Percentiles rank a stretch among this genome's conserved stretches.
Evolutionary conservation across 2,329 filamentous ascomycete species (phyloP).

Genomic region (Penicillium sp.): DNA sequence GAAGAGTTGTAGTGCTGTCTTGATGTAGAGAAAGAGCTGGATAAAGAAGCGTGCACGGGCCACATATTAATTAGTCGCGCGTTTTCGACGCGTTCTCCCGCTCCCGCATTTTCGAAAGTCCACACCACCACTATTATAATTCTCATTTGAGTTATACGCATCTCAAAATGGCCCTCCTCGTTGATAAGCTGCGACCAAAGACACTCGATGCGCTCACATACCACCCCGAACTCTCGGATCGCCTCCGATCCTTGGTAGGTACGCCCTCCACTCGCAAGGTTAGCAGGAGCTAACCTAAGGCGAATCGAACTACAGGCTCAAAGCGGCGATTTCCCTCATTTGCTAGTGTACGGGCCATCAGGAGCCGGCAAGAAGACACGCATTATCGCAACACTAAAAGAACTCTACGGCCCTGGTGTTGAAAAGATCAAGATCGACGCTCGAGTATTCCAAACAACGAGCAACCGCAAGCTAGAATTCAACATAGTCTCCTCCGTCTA

Average conservation of each 20-base stretch:
- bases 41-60: conserved; percentile 32
- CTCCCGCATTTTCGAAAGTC: conserved; percentile 17
- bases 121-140: background rate
- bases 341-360: conserved; percentile 94
- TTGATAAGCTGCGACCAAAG: conserved; percentile 61
- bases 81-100: conserved; percentile 36
- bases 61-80: conserved; percentile 41
- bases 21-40: background rate
- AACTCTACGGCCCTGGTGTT: conserved; percentile 92
- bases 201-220: conserved; percentile 68
- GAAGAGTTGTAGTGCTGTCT: too few species aligned
- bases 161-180: conserved; percentile 60
- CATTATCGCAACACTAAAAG: conserved; percentile 91
- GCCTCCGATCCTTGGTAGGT: conserved; percentile 77
- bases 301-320: conserved; percentile 64
- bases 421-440: conserved; percentile 99
- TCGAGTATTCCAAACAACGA: conserved; percentile 90
- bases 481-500: conserved; percentile 97
- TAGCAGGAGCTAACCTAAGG: conserved; percentile 1
- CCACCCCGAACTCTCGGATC: conserved; percentile 82
- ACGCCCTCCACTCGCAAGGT: background rate
- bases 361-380: conserved; percentile 97
- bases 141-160: background rate
- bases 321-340: conserved; percentile 95
- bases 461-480: conserved; percentile 97